Evolutionary conservation across 2,329 filamentous ascomycete species (phyloP), one percentile per base, ranked within the genome.

Genomic region (Botrytis deweyae): DNA sequence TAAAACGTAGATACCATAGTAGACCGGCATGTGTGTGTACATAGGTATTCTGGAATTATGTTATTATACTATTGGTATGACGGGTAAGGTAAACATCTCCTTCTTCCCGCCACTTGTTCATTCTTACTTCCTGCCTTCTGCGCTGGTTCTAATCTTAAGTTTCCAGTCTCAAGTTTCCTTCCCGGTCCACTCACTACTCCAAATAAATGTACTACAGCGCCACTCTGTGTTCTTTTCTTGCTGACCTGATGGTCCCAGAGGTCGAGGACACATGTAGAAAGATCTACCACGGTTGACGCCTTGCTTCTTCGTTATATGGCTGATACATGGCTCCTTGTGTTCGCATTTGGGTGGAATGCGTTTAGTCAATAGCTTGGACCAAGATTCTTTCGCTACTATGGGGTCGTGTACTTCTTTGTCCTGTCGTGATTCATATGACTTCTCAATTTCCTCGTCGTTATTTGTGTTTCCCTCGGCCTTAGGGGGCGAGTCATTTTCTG

Each of bases 221-320:
- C 95, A 98, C 80, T 96, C 87, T 0, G 94, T 94, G 3, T 91
- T 92, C 74, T 86, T 92, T 82, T 97, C 95, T 81, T 96, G 96
- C 78, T 92, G 89, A 0, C 94, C 96, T 38, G 91, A 93, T 1
- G 94, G 94, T 0, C 94, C 95, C 2, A 98, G 84, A 6, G 96
- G 96, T 59, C 91, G 88, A 22, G 86, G 81, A 75, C 89, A 91
- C 73, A 90, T 88, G 81, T 88, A 91, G 79, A 91, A 91, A 1
- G 88, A 88, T 52, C 89, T 85, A 88, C 86, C 95, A 83, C 81
- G 91, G 79, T 98, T 99, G 76, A 93, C 84, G 1, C 96, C 96
- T 0, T 93, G 87, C 81, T 98, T 98, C 84, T 95, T 98, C 1
- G 95, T 97, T 29, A 91, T 88, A 70, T 95, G 84, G 76, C 87